Evolutionary conservation across 306 rosid species (phyloP).

Genomic region (Sesbania bispinosa): DNA sequence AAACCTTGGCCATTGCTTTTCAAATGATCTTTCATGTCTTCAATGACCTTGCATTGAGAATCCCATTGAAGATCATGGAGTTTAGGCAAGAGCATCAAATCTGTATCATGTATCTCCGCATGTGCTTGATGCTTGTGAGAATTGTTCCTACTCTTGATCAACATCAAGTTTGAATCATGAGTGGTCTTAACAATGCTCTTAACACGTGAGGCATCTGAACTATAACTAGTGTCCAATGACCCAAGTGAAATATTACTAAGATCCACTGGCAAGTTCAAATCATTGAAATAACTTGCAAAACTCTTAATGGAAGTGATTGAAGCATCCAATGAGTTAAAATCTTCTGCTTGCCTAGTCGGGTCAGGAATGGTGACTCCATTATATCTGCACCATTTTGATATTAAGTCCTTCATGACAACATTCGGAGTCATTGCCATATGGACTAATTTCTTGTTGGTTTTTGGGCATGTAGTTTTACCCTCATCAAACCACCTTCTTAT

Average conservation of each 20-base stretch:
- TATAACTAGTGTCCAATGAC: constrained; percentile 54
- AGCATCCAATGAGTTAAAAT: constrained; percentile 40
- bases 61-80: constrained; percentile 70
- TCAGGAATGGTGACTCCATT: constrained; percentile 53
- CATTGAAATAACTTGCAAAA: constrained; percentile 67
- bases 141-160: constrained; percentile 29
- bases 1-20: constrained; percentile 40
- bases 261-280: constrained; percentile 59
- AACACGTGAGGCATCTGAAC: constrained; percentile 45
- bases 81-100: constrained; percentile 48
- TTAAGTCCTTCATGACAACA: constrained; percentile 54
- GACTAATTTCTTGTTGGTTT: constrained; percentile 48
- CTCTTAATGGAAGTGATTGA: constrained; percentile 66
- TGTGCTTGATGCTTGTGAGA: constrained; percentile 30
- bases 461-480: constrained; percentile 70
- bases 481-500: constrained; percentile 86
- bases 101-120: constrained; percentile 33
- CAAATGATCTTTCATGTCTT: constrained; percentile 52
- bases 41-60: constrained; percentile 62
- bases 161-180: constrained; percentile 32
- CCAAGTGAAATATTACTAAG: constrained; percentile 66
- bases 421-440: constrained; percentile 57
- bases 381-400: constrained; percentile 65
- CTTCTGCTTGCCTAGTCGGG: constrained; percentile 44
- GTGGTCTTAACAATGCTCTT: constrained; percentile 30